These are phyloP conservation scores for Cladorrhinum samala DNA, from an alignment of 495 filamentous ascomycete genomes.

Conservation along the genomic window DNA sequence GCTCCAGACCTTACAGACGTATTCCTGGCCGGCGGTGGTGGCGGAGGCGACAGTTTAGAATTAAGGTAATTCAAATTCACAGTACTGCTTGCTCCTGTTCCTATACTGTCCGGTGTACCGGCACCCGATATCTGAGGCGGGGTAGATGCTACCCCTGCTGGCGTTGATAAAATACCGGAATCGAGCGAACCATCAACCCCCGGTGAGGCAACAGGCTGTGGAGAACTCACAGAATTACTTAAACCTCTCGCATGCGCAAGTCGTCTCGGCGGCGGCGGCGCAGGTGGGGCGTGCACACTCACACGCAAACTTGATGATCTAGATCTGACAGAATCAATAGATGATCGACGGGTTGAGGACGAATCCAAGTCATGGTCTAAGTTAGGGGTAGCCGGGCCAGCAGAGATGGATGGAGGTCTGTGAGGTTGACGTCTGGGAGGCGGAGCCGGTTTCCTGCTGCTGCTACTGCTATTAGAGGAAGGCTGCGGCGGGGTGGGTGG, in stretches of 20 bases:
- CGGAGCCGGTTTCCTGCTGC: constrained; percentile 37
- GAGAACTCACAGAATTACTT: not conserved
- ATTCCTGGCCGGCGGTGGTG: constrained; percentile 39
- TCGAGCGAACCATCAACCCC: no score
- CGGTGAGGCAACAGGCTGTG: no score
- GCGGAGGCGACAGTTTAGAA: constrained; percentile 34
- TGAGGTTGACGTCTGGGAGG: constrained; percentile 44
- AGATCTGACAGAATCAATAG: constrained; percentile 38
- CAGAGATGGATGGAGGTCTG: constrained; percentile 33
- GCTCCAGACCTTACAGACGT: constrained; percentile 33
- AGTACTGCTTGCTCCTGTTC: not conserved
- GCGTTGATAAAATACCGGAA: no score
- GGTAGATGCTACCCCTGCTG: no score
- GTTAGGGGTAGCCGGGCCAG: constrained; percentile 5
- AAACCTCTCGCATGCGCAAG: constrained; percentile 8
- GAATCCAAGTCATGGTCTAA: constrained; percentile 28
- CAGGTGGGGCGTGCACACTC: constrained; percentile 31
- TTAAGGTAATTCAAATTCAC: not conserved
- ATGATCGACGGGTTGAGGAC: constrained; percentile 30
- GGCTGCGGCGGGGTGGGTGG: constrained; percentile 28
- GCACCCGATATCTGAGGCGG: not conserved
- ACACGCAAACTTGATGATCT: constrained; percentile 35
- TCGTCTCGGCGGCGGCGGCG: constrained; percentile 33
- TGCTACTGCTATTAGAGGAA: constrained; percentile 21
- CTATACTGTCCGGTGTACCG: not conserved